Evolutionary conservation across 108 stramenopile genomes (phyloP), one percentile per base, ranked within the genome.

Genomic region (Cyclotella atomus): DNA sequence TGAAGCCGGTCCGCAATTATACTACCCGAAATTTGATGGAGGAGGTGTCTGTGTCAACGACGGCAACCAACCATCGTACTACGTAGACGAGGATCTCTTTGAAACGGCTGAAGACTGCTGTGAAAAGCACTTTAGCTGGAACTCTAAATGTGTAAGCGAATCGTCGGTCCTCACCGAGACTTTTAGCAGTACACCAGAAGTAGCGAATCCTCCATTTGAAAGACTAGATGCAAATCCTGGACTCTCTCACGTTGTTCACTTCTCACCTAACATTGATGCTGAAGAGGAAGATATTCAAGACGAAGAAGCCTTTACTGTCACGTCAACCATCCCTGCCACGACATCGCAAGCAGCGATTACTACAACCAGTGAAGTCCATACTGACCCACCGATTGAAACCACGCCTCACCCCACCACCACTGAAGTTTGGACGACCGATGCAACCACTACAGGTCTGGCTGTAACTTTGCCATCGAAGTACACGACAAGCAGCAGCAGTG

Each of bases 81-180:
- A 57, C 29, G 15, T 3, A 10, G 15, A 1, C 1, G 32, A n/a
- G 0, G 56, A 57, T 57, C 29, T 57, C 29, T 57, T 57, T 30
- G 29, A 57, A 10, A 57, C 9, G 3, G 30, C 16, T 12, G 29
- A 57, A 30, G 56, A 57, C 1, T 57, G 56, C 14, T 57, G 56
- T 30, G 30, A 57, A 16, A 57, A 57, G 29, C 30, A 57, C 29
- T 57, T 57, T 30, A 32, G 30, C 16, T 57, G 56, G 56, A 57
- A 32, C n/a, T 29, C 56, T 7, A n/a, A 57, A 0, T 57, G 56
- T 57, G 30, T 57, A 32, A 8, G 1, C n/a, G 10, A 32, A 30
- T 12, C 10, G 15, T 10, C 28, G 0, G n/a, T n/a, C 14, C 14
- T 30, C 1, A 8, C 47, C n/a, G n/a, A n/a, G n/a, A n/a, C n/a